A percentile compares a stretch with the other conserved stretches of the same genome.
These are phyloP conservation scores for Fallopia convolvulus DNA, from an alignment of 148 eudicot genomes.

Conservation along the genomic window DNA sequence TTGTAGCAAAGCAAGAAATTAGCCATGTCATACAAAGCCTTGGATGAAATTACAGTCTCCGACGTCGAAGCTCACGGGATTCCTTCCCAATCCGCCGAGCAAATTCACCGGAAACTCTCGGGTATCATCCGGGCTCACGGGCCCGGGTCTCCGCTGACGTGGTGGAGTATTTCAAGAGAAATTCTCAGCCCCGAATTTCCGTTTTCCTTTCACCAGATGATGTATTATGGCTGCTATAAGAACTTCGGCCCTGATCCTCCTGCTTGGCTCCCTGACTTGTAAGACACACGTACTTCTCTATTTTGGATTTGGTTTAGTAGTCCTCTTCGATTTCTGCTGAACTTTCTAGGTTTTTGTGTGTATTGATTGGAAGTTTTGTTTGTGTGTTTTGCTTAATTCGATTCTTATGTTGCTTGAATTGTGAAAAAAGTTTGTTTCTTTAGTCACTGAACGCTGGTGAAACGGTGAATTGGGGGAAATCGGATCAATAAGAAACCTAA, in stretches of 20 bases:
- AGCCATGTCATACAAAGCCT: slow-evolving; percentile 31
- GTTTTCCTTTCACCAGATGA: slow-evolving; percentile 72
- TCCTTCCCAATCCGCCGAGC: slow-evolving; percentile 25
- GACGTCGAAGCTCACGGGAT: slow-evolving; percentile 58
- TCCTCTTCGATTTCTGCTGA: not conserved
- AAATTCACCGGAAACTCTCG: slow-evolving; percentile 41
- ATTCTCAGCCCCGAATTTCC: slow-evolving; percentile 67
- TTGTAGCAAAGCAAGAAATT: not conserved
- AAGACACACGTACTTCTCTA: slow-evolving; percentile 15
- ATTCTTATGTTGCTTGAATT: not conserved
- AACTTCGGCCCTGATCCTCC: slow-evolving; percentile 75
- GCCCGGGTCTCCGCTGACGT: slow-evolving; percentile 48
- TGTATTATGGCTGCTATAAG: slow-evolving; percentile 75
- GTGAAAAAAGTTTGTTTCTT: not conserved
- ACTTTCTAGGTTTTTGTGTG: not conserved
- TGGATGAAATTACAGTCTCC: slow-evolving; percentile 34
- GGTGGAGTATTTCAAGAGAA: slow-evolving; percentile 40
- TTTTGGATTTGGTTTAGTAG: not conserved
- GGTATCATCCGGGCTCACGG: slow-evolving; percentile 38
- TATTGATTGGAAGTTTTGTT: not conserved
- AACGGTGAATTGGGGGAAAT: not conserved
- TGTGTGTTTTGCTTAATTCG: not conserved
- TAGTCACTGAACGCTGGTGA: not conserved
- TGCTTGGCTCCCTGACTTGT: slow-evolving; percentile 87
- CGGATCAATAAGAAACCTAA: not conserved